Percentiles rank a stretch among this genome's conserved stretches.
phyloP scores from a whole-genome alignment of 1,139 yeast genomes.

The Suhomyces bolitotheri region DNA sequence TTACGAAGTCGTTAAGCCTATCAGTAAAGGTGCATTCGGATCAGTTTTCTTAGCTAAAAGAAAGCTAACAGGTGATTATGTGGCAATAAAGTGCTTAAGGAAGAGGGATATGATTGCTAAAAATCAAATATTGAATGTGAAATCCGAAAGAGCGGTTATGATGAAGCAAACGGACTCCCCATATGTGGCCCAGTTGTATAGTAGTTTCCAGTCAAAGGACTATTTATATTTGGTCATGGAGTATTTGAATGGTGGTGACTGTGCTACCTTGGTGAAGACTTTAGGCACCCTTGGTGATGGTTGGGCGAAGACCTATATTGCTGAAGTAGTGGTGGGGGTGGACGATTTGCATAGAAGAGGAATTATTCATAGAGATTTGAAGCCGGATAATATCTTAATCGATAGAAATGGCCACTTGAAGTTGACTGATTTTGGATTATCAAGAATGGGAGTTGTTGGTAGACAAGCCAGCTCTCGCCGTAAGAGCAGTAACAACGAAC shows the following conservation, averaged over 20 bases:
- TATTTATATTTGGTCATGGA: conserved; percentile 94
- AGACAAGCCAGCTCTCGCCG: conserved; percentile 60
- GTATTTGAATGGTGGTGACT: conserved; percentile 93
- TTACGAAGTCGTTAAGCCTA: conserved; percentile 88
- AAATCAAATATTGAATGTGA: conserved; percentile 92
- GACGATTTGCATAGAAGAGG: conserved; percentile 86
- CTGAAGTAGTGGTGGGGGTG: conserved; percentile 89
- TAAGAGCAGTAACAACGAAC: conserved; percentile 48
- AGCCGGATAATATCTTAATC: conserved; percentile 90
- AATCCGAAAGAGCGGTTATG: conserved; percentile 94
- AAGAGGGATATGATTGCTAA: conserved; percentile 96
- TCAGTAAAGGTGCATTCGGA: conserved; percentile 97
- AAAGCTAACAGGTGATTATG: conserved; percentile 87
- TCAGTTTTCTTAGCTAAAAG: conserved; percentile 86
- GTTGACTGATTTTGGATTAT: conserved; percentile 91
- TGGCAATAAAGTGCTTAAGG: conserved; percentile 91
- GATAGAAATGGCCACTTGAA: conserved; percentile 87
- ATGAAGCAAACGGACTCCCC: conserved; percentile 96
- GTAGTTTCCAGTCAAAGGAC: conserved; percentile 86
- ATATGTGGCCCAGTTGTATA: conserved; percentile 86
- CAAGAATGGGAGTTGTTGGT: conserved; percentile 84
- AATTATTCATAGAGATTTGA: conserved; percentile 89
- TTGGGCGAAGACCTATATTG: conserved; percentile 85
- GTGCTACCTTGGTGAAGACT: conserved; percentile 80
- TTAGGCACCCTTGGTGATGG: conserved; percentile 79